phyloP scores from a whole-genome alignment of 495 filamentous ascomycete genomes.

The Xylaria longipes region DNA sequence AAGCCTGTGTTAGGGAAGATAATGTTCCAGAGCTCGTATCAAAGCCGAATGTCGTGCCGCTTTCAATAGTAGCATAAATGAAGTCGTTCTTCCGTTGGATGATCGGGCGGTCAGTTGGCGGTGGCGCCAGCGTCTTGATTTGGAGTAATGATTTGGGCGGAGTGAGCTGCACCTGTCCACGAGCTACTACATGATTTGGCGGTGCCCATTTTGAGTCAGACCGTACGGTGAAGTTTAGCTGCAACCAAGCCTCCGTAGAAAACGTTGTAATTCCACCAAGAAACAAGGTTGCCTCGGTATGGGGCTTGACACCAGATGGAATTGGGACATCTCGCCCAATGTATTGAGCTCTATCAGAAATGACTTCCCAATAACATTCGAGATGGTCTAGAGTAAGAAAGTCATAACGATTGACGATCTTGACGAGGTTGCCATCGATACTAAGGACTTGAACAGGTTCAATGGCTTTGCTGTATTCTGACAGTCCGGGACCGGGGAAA shows the following conservation, averaged over 20 bases:
- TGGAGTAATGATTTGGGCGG: constrained; percentile 35
- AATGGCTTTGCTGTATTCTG: constrained; percentile 70
- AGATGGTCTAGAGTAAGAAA: constrained; percentile 59
- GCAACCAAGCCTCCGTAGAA: constrained; percentile 48
- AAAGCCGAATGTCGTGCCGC: constrained; percentile 49
- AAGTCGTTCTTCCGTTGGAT: constrained; percentile 32
- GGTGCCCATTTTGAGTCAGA: constrained; percentile 50
- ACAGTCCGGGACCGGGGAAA: constrained; percentile 63
- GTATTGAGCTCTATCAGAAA: constrained; percentile 44
- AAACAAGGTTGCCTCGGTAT: constrained; percentile 41
- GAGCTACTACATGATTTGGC: constrained; percentile 56
- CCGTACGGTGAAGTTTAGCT: constrained; percentile 51
- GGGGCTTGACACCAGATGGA: constrained; percentile 45
- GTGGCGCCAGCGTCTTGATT: constrained; percentile 32
- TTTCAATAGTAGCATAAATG: constrained; percentile 39
- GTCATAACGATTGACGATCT: constrained; percentile 61
- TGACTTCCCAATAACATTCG: constrained; percentile 51
- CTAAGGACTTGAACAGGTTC: constrained; percentile 61
- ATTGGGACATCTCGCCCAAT: constrained; percentile 41
- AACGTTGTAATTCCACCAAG: constrained; percentile 29
- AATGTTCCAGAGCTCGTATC: constrained; percentile 49
- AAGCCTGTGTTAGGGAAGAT: constrained; percentile 41
- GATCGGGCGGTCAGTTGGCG: constrained; percentile 15
- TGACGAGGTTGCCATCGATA: constrained; percentile 41
- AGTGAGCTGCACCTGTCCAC: constrained; percentile 55